Evolutionary conservation across 495 filamentous ascomycete species (phyloP).

Genomic region (Recurvomyces mirabilis): DNA sequence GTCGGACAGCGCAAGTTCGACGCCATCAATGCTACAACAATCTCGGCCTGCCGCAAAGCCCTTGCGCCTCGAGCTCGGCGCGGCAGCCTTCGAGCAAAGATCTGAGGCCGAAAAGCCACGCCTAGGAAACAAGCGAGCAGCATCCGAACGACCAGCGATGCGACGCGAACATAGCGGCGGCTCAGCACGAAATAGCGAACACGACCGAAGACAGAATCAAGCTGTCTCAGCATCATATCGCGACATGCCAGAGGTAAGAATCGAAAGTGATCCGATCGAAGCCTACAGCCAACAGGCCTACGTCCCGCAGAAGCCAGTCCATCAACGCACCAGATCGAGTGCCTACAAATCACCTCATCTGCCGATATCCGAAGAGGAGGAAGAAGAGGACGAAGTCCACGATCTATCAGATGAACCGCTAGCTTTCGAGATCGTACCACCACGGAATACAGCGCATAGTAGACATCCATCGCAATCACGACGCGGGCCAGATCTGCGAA

Average conservation of each 20-base stretch:
- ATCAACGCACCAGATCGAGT: conserved; percentile 12
- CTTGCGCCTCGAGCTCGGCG: conserved; percentile 28
- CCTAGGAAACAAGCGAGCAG: conserved; percentile 25
- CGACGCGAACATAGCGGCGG: conserved; percentile 9
- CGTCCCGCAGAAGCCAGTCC: neutral
- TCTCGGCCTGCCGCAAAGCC: conserved; percentile 28
- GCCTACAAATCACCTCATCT: conserved; percentile 3
- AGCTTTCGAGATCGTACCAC: conserved; percentile 73
- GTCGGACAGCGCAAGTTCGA: conserved; percentile 7
- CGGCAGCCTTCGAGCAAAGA: conserved; percentile 30
- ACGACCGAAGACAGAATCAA: conserved; percentile 22
- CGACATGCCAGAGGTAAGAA: conserved; percentile 6
- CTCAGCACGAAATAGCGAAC: conserved; percentile 18
- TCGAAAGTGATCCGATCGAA: conserved; percentile 16
- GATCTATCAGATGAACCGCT: conserved; percentile 54
- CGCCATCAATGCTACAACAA: conserved; percentile 24
- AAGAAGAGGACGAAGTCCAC: conserved; percentile 55
- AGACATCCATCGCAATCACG: conserved; percentile 25
- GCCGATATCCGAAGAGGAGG: conserved; percentile 42
- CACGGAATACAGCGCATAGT: conserved; percentile 20
- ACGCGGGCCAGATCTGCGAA: conserved; percentile 36
- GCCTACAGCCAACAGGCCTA: conserved; percentile 7
- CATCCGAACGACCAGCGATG: conserved; percentile 28
- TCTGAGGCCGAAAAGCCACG: conserved; percentile 22
- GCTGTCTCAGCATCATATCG: neutral